Percentiles rank a stretch among this genome's conserved stretches.
Conservation (phyloP, 441 rosid species). For the Corymbia citriodora region DNA sequence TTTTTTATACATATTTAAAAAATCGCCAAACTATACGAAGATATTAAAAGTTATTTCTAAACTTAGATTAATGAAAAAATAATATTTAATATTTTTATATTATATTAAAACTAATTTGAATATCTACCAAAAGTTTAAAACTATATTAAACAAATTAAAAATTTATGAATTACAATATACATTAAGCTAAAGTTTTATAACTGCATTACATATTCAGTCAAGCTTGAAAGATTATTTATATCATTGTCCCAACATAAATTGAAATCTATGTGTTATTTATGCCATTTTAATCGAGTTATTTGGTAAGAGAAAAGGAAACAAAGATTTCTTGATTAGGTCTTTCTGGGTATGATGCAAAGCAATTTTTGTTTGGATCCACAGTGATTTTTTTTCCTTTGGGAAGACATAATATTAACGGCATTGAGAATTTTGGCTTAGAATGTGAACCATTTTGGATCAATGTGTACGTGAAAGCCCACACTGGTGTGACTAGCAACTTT, state of each 20-base stretch:
- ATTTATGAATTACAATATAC: accelerated
- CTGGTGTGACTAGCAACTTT: background rate
- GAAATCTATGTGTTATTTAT: background rate
- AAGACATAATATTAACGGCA: background rate
- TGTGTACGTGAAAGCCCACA: too few species aligned
- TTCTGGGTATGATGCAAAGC: accelerated
- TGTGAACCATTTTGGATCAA: background rate
- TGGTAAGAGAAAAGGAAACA: background rate
- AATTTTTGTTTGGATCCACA: background rate
- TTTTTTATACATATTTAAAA: background rate
- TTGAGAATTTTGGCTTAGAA: background rate
- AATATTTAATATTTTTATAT: background rate
- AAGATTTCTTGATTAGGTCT: background rate
- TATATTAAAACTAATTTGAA: background rate
- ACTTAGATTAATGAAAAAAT: background rate
- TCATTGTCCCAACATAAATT: background rate
- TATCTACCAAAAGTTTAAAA: background rate
- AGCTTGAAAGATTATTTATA: background rate
- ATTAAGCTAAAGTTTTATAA: background rate
- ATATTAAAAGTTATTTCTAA: too few species aligned
- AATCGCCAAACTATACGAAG: too few species aligned
- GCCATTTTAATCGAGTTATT: background rate
- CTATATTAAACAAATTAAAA: too few species aligned
- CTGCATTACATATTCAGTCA: background rate
- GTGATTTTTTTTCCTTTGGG: background rate